Conservation (phyloP, 116 monocot species). For the Phalaenopsis hybrid region DNA sequence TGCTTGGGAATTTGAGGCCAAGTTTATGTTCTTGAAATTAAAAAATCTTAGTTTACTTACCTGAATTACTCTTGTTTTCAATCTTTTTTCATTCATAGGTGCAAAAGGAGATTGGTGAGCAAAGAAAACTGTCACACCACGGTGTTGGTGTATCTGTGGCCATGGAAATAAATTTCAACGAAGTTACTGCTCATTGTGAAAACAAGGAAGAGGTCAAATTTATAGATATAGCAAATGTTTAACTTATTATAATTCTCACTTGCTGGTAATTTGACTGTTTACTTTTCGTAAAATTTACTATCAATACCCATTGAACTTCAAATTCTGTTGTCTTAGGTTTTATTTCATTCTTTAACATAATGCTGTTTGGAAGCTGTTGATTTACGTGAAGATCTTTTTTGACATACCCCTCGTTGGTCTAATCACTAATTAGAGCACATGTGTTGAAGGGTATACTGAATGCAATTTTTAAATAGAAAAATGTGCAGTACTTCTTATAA, state of each 20-base stretch:
- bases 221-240: not conserved
- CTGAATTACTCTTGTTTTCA: not conserved
- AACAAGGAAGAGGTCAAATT: conserved; percentile 48
- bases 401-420: not conserved
- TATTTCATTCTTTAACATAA: not conserved
- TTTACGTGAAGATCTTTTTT: not conserved
- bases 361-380: not conserved
- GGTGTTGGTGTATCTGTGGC: conserved; percentile 75
- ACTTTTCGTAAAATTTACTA: not conserved
- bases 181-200: conserved; percentile 28
- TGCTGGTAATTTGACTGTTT: not conserved
- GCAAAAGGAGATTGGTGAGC: conserved; percentile 86
- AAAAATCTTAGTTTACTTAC: conserved; percentile 3
- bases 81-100: conserved; percentile 31
- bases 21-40: not conserved
- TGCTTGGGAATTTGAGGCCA: not conserved
- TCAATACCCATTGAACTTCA: not conserved
- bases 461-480: not conserved
- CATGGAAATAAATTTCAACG: conserved; percentile 42
- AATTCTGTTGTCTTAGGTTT: not conserved
- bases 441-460: not conserved
- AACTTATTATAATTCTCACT: not conserved
- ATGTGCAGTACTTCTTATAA: not conserved
- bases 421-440: not conserved
- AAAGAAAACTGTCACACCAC: conserved; percentile 63